These are phyloP conservation scores for Arthrobotrys iridis DNA, from an alignment of 2,329 filamentous ascomycete species.

Conservation along the genomic window DNA sequence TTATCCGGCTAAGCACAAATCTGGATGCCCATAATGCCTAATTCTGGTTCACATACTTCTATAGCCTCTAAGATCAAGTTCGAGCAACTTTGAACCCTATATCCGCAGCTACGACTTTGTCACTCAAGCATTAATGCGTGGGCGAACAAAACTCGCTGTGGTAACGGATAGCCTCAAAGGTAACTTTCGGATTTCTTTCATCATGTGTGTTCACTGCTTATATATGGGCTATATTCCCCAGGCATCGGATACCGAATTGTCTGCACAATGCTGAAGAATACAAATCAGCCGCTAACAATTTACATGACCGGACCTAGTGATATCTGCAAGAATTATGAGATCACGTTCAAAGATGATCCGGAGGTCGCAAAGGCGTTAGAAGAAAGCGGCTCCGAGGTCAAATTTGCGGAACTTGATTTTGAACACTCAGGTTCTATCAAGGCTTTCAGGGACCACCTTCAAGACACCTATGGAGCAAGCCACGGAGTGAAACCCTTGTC, in stretches of 20 bases:
- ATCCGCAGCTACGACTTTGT: too few species aligned
- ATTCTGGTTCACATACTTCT: too few species aligned
- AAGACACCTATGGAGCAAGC: conserved; percentile 33
- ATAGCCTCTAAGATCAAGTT: too few species aligned
- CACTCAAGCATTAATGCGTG: neutral
- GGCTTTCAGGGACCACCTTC: conserved; percentile 58
- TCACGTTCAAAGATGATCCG: neutral
- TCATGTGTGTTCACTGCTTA: neutral
- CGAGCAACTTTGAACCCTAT: too few species aligned
- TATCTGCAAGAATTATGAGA: neutral
- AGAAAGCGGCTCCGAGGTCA: conserved; percentile 3
- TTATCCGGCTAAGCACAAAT: too few species aligned
- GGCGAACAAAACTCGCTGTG: conserved; percentile 11
- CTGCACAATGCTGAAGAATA: conserved; percentile 27
- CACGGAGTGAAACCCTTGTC: conserved; percentile 55
- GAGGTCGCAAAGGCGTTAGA: neutral
- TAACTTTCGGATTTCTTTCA: neutral
- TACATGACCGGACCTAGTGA: conserved; percentile 21
- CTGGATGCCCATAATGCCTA: too few species aligned
- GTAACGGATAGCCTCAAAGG: conserved; percentile 48
- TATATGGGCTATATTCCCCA: neutral
- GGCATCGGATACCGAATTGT: conserved; percentile 37
- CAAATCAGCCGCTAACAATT: conserved; percentile 25
- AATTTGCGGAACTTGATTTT: conserved; percentile 56
- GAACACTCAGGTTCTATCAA: conserved; percentile 57